phyloP scores from a whole-genome alignment of 306 rosid species.

The Rosa rugosa region DNA sequence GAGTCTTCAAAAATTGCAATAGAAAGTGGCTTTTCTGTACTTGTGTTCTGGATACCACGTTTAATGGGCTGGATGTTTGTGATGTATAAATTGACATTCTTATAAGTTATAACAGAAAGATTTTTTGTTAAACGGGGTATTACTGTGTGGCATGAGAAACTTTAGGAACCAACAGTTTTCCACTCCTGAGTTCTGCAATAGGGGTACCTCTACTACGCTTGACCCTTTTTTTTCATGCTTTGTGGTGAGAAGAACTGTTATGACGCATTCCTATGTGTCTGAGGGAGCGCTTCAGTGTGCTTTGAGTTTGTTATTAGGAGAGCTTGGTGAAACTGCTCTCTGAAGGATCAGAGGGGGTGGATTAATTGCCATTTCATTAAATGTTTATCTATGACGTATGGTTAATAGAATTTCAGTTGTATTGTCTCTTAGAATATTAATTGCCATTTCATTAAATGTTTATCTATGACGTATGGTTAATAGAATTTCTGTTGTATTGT shows the following conservation, averaged over 20 bases:
- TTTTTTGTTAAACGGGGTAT: neutral
- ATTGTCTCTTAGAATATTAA: too few relatives aligned
- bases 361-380: neutral
- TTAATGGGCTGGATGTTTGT: neutral
- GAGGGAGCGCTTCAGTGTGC: neutral
- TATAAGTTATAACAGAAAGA: neutral
- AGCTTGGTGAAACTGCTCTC: neutral
- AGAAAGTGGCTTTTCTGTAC: neutral
- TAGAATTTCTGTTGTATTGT: neutral
- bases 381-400: neutral
- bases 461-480: neutral
- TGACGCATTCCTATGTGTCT: neutral
- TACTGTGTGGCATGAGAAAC: neutral
- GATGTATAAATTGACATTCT: neutral
- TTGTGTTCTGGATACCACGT: neutral
- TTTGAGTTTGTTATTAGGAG: neutral
- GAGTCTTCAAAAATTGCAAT: neutral
- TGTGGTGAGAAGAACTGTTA: neutral
- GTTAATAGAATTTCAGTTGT: neutral
- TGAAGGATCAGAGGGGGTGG: neutral
- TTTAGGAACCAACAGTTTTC: neutral
- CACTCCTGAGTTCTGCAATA: neutral
- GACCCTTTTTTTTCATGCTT: neutral
- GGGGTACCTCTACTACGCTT: neutral
- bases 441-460: neutral